These are phyloP conservation scores for Lasiosphaeris hirsuta DNA, from an alignment of 495 filamentous ascomycete genomes.

Conservation along the genomic window DNA sequence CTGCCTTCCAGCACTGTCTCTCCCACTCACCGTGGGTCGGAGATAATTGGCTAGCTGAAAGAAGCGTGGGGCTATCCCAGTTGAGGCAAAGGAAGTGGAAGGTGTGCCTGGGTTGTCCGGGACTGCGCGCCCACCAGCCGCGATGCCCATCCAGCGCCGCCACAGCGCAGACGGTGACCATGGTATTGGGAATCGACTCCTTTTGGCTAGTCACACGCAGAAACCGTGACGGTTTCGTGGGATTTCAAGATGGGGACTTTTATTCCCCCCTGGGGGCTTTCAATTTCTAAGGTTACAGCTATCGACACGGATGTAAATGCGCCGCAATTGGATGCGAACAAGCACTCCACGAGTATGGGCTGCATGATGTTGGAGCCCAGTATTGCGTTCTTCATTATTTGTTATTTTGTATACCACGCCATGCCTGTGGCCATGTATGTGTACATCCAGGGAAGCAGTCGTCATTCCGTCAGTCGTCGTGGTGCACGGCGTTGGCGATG, in stretches of 20 bases:
- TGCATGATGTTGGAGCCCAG: too few relatives aligned
- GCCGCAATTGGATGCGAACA: background rate
- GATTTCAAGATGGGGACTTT: too few relatives aligned
- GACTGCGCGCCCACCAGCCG: background rate
- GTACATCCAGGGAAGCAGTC: background rate
- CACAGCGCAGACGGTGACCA: conserved; percentile 15
- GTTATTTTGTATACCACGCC: too few relatives aligned
- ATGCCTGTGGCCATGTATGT: too few relatives aligned
- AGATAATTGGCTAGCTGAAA: too few relatives aligned
- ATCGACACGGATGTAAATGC: too few relatives aligned
- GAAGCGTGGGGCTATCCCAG: background rate
- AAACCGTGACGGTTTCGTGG: background rate
- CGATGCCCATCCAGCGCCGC: conserved; percentile 8
- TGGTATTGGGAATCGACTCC: conserved; percentile 19
- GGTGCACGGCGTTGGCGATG: conserved; percentile 1
- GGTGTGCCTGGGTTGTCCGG: background rate
- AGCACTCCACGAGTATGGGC: too few relatives aligned
- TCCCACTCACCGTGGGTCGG: too few relatives aligned
- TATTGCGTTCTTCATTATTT: too few relatives aligned
- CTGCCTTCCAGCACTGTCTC: too few relatives aligned
- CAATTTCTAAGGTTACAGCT: too few relatives aligned
- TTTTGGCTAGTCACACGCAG: background rate
- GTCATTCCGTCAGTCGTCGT: background rate
- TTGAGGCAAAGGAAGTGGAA: background rate
- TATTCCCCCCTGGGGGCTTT: too few relatives aligned